These are phyloP conservation scores for Nicotiana benthamiana DNA, from an alignment of 257 asterid genomes.

Conservation along the genomic window DNA sequence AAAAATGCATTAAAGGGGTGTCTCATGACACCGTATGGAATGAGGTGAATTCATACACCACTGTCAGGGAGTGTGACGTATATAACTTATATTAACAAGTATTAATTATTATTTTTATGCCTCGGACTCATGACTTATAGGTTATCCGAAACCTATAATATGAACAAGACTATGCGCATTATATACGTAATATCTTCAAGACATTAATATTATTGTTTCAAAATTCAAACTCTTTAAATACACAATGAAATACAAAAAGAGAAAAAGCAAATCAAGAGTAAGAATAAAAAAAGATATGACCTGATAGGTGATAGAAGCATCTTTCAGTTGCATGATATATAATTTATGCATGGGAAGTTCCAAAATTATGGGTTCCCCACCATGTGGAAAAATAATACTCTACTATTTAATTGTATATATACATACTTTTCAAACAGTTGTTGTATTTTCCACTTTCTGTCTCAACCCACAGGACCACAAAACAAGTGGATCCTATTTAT, in stretches of 20 bases:
- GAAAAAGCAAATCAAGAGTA: background rate
- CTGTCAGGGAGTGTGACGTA: too few relatives aligned
- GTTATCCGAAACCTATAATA: too few relatives aligned
- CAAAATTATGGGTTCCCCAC: background rate
- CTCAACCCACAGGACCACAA: background rate
- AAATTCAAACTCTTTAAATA: background rate
- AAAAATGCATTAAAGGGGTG: too few relatives aligned
- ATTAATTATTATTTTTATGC: too few relatives aligned
- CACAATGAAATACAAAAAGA: background rate
- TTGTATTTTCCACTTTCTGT: background rate
- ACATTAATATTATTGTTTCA: background rate
- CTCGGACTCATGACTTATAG: too few relatives aligned
- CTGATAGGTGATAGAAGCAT: background rate
- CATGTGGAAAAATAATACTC: background rate
- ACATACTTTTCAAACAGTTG: background rate
- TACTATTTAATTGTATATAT: background rate
- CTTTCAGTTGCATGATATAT: background rate
- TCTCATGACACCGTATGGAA: too few relatives aligned
- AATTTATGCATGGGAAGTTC: background rate
- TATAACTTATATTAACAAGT: too few relatives aligned
- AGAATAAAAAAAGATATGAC: background rate
- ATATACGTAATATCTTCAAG: background rate
- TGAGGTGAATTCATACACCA: too few relatives aligned
- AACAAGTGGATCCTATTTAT: background rate
- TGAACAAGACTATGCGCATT: too few relatives aligned